Percentiles rank a stretch among this genome's conserved stretches.
phyloP scores from a whole-genome alignment of 805 yeast species.

The Schwanniomyces polymorphus region DNA sequence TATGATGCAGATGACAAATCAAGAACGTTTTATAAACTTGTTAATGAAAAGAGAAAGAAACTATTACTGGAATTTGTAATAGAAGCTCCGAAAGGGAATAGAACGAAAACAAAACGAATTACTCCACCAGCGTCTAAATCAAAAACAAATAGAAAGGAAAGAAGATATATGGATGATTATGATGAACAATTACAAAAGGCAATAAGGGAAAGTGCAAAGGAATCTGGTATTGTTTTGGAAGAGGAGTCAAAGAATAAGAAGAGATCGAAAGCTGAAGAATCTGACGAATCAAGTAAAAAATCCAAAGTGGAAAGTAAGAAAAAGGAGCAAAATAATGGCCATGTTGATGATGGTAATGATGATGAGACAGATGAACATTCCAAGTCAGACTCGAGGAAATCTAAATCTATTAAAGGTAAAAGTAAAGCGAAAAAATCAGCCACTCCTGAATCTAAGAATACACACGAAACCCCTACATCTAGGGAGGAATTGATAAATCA shows the following conservation, averaged over 20 bases:
- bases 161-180: conserved; percentile 34
- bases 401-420: conserved; percentile 6
- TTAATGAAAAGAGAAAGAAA: conserved; percentile 42
- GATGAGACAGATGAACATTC: conserved; percentile 8
- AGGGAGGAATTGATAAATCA: conserved; percentile 57
- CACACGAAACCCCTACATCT: conserved; percentile 15
- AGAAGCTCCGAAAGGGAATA: conserved; percentile 9
- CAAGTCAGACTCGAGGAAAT: conserved; percentile 9
- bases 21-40: conserved; percentile 41
- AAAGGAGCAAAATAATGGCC: conserved; percentile 10
- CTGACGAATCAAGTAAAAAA: conserved; percentile 8
- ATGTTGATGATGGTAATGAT: conserved; percentile 10
- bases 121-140: conserved; percentile 21
- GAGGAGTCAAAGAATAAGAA: conserved; percentile 7
- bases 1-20: conserved; percentile 20
- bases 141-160: conserved; percentile 26
- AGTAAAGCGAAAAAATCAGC: conserved; percentile 1
- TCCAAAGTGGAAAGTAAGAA: conserved; percentile 4
- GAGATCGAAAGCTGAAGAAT: conserved; percentile 10
- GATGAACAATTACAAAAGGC: conserved; percentile 49
- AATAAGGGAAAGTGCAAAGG: conserved; percentile 57
- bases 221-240: conserved; percentile 28
- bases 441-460: conserved; percentile 19
- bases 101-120: conserved; percentile 15
- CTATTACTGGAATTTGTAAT: conserved; percentile 22